A percentile compares a stretch with the other conserved stretches of the same genome.
Conservation (phyloP, 75 land plant genomes). For the Pinus albicaulis region DNA sequence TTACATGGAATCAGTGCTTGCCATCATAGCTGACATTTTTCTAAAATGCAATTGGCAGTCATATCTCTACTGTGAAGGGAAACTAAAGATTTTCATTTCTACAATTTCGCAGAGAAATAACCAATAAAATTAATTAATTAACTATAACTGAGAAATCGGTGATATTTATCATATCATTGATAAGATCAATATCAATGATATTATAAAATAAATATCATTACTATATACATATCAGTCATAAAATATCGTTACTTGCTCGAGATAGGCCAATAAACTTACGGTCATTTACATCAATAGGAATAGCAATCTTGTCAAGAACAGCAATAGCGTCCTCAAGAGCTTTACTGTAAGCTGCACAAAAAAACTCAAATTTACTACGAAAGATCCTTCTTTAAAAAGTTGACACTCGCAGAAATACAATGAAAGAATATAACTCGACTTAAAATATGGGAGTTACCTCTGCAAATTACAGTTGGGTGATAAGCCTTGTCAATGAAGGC, state of each 20-base stretch:
- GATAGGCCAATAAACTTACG: constrained; percentile 56
- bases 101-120: background rate
- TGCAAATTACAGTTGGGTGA: constrained; percentile 97
- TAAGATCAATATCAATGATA: background rate
- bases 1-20: too few relatives aligned
- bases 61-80: too few relatives aligned
- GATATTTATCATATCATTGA: too few relatives aligned
- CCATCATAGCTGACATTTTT: too few relatives aligned
- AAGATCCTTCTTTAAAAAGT: too few relatives aligned
- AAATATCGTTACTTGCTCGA: too few relatives aligned
- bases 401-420: background rate
- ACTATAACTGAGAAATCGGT: background rate
- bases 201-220: background rate
- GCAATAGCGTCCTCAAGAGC: constrained; percentile 92
- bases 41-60: too few relatives aligned
- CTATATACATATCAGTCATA: background rate
- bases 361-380: background rate
- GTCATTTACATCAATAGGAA: constrained; percentile 76
- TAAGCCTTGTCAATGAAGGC: constrained; percentile 84
- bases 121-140: background rate
- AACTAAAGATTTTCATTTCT: too few relatives aligned
- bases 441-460: constrained; percentile 43
- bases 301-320: constrained; percentile 86
- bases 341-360: constrained; percentile 72
- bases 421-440: background rate